A percentile compares a stretch with the other conserved stretches of the same genome.
phyloP scores from a whole-genome alignment of 1,284 basidiomycete genomes.

The Ustilago loliicola region DNA sequence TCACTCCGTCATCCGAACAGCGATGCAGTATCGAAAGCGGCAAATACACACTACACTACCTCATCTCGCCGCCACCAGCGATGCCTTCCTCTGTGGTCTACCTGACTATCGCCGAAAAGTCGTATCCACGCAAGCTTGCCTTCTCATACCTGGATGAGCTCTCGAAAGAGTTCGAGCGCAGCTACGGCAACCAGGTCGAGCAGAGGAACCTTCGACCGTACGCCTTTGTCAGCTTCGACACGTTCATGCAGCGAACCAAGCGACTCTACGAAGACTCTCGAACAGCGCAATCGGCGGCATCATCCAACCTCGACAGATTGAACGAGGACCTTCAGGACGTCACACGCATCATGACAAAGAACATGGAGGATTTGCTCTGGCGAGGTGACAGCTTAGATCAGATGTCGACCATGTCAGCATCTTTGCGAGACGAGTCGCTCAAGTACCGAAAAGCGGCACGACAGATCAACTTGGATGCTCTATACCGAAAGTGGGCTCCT shows the following conservation, averaged over 20 bases:
- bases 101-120: slow-evolving; percentile 93
- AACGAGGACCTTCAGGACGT: slow-evolving; percentile 98
- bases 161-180: slow-evolving; percentile 85
- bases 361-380: slow-evolving; percentile 99
- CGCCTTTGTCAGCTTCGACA: slow-evolving; percentile 76
- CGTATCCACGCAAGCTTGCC: slow-evolving; percentile 95
- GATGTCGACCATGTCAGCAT: slow-evolving; percentile 98
- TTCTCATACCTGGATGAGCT: slow-evolving; percentile 98
- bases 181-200: slow-evolving; percentile 66
- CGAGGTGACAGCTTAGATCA: slow-evolving; percentile 92
- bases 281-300: slow-evolving; percentile 79
- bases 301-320: slow-evolving; percentile 83
- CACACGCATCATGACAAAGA: slow-evolving; percentile 99
- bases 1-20: slow-evolving; percentile 89
- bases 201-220: slow-evolving; percentile 66
- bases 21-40: slow-evolving; percentile 97
- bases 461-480: slow-evolving; percentile 92
- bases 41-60: slow-evolving; percentile 93
- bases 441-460: slow-evolving; percentile 96
- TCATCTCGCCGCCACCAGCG: slow-evolving; percentile 76
- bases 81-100: slow-evolving; percentile 79
- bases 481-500: slow-evolving; percentile 95
- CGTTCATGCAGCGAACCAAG: slow-evolving; percentile 98
- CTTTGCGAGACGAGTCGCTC: slow-evolving; percentile 94
- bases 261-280: slow-evolving; percentile 93